Percentiles rank a stretch among this genome's conserved stretches.
These are phyloP conservation scores for Arabidopsis suecica DNA, from an alignment of 345 rosid genomes.

Conservation along the genomic window DNA sequence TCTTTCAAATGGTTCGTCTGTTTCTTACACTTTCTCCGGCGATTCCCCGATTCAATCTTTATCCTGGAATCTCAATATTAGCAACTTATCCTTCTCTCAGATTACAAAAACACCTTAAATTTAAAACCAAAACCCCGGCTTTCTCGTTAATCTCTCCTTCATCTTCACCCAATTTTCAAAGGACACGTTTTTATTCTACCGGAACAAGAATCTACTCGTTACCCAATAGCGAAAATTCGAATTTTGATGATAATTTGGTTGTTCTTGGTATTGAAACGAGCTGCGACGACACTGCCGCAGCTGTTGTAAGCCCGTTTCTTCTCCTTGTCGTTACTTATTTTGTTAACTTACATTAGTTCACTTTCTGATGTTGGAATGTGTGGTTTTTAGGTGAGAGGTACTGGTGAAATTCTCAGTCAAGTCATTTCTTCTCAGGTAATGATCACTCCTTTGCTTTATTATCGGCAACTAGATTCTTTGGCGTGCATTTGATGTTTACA, in stretches of 20 bases:
- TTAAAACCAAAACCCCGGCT: not conserved
- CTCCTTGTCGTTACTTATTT: not conserved
- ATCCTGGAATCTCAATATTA: constrained; percentile 7
- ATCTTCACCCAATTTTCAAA: constrained; percentile 18
- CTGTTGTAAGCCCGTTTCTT: constrained; percentile 59
- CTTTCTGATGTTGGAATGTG: not conserved
- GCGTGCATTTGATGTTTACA: constrained; percentile 3
- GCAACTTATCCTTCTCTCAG: constrained; percentile 14
- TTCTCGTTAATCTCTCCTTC: constrained; percentile 20
- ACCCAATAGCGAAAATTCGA: not conserved
- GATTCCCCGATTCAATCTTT: constrained; percentile 24
- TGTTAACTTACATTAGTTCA: constrained; percentile 18
- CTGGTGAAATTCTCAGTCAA: constrained; percentile 90
- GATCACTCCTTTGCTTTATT: constrained; percentile 18
- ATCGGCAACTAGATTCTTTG: constrained; percentile 1
- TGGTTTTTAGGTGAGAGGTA: constrained; percentile 71
- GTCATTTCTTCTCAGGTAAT: constrained; percentile 94
- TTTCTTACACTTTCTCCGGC: constrained; percentile 42
- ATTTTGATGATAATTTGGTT: constrained; percentile 57
- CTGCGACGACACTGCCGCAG: constrained; percentile 98
- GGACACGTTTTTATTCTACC: not conserved
- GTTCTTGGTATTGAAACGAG: constrained; percentile 96
- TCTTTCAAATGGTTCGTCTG: constrained; percentile 39
- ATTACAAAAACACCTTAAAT: constrained; percentile 15
- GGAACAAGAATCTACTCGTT: constrained; percentile 13